These are phyloP conservation scores for Curvularia hawaiiensis DNA, from an alignment of 2,329 filamentous ascomycete species.

Conservation along the genomic window DNA sequence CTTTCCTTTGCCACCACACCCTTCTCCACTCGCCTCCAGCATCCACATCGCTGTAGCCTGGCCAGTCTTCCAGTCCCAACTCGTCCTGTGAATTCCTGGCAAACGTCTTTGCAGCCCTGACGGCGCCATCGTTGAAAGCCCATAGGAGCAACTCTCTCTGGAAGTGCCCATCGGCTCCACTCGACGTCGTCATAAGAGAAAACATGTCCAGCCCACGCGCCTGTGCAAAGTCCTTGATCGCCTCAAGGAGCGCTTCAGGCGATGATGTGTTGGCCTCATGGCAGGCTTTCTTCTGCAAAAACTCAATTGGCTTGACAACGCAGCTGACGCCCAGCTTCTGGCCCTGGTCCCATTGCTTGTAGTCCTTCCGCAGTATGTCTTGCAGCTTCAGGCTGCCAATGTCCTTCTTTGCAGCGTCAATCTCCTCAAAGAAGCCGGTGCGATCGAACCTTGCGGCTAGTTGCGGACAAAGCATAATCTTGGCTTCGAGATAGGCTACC, in stretches of 20 bases:
- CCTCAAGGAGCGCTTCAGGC: constrained; percentile 52
- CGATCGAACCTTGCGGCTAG: constrained; percentile 56
- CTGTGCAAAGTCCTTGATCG: constrained; percentile 59
- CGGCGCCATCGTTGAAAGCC: constrained; percentile 59
- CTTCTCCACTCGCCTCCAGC: constrained; percentile 55
- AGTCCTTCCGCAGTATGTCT: constrained; percentile 80
- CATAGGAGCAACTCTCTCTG: constrained; percentile 71
- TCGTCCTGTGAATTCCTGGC: constrained; percentile 50
- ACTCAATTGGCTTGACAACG: constrained; percentile 66
- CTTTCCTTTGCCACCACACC: constrained; percentile 69
- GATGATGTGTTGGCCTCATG: constrained; percentile 38
- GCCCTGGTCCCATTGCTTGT: constrained; percentile 73
- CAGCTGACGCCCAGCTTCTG: constrained; percentile 70
- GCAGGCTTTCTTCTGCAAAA: constrained; percentile 61
- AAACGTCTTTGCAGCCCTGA: constrained; percentile 62
- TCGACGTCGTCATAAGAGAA: constrained; percentile 72
- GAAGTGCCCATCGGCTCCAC: constrained; percentile 60
- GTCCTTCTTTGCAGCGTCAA: constrained; percentile 70
- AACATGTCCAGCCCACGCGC: constrained; percentile 66
- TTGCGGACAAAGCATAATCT: constrained; percentile 50
- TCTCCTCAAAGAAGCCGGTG: constrained; percentile 61
- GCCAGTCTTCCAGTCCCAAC: constrained; percentile 63
- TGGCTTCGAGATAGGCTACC: constrained; percentile 63
- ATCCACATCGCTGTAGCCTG: constrained; percentile 54
- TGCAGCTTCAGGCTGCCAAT: constrained; percentile 64